These are phyloP conservation scores for Solanum stenotomum DNA, from an alignment of 257 asterid genomes.

Conservation along the genomic window DNA sequence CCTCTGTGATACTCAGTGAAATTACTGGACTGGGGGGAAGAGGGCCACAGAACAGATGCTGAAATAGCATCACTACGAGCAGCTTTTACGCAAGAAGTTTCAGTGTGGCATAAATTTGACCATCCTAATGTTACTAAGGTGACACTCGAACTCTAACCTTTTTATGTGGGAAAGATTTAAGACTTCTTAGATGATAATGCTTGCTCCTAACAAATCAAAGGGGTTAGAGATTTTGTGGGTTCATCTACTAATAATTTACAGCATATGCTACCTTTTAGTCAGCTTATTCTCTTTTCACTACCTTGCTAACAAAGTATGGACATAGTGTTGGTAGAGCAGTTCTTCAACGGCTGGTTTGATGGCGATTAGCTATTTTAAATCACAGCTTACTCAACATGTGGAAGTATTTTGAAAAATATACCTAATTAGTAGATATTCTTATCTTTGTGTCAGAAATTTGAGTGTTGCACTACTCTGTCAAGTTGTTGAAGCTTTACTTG, in stretches of 20 bases:
- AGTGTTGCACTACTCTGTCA: not conserved
- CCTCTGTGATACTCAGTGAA: constrained; percentile 45
- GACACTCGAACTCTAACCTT: not conserved
- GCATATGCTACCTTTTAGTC: not conserved
- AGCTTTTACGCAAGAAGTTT: constrained; percentile 84
- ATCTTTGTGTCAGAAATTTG: not conserved
- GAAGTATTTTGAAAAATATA: not conserved
- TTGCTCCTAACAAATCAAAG: not conserved
- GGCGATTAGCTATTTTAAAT: not conserved
- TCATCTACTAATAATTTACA: not conserved
- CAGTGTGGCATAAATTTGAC: constrained; percentile 85
- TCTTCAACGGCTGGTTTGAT: not conserved
- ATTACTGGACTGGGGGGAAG: constrained; percentile 88
- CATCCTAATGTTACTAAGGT: constrained; percentile 93
- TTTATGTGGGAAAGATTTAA: not conserved
- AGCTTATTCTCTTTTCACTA: not conserved
- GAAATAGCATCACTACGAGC: constrained; percentile 66
- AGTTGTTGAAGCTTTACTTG: not conserved
- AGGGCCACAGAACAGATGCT: constrained; percentile 73
- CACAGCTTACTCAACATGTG: not conserved
- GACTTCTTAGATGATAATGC: not conserved
- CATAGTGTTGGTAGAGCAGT: not conserved
- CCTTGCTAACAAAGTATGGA: not conserved
- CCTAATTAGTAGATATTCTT: not conserved
- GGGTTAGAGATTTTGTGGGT: not conserved